A percentile compares a stretch with the other conserved stretches of the same genome.
Conservation (phyloP, 257 asterid species). For the Nicotiana attenuata region DNA sequence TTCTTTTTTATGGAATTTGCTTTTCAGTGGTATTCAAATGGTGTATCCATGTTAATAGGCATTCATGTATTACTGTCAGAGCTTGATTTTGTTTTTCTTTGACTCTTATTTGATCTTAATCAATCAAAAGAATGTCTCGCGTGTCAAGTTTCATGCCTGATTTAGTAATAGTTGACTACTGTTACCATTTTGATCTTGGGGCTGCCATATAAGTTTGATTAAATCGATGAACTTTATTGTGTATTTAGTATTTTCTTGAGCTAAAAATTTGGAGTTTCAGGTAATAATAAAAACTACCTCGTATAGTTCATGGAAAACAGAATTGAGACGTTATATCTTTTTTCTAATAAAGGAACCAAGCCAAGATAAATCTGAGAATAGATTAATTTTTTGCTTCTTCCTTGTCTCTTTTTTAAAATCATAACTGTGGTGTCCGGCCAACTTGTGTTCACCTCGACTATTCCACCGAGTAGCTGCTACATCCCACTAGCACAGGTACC, state of each 20-base stretch:
- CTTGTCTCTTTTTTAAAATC: not conserved
- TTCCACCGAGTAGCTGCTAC: not conserved
- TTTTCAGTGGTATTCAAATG: constrained; percentile 4
- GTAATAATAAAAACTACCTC: not conserved
- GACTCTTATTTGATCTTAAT: not conserved
- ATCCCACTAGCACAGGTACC: not conserved
- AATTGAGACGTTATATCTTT: not conserved
- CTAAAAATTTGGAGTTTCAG: not conserved
- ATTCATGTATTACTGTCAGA: not conserved
- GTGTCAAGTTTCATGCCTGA: not conserved
- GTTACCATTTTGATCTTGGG: not conserved
- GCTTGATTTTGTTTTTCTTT: not conserved
- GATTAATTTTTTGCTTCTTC: not conserved
- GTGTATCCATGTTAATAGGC: not conserved
- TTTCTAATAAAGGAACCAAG: not conserved
- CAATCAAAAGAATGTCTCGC: not conserved
- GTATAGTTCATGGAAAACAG: not conserved
- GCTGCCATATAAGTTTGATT: not conserved
- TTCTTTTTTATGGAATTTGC: not conserved
- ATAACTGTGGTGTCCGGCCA: not conserved
- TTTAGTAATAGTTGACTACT: not conserved
- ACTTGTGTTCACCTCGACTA: not conserved
- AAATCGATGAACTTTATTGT: not conserved
- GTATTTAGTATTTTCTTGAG: not conserved
- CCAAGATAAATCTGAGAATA: not conserved